Conservation (phyloP, 1,284 basidiomycete species). For the Ceratobasidium sp. region DNA sequence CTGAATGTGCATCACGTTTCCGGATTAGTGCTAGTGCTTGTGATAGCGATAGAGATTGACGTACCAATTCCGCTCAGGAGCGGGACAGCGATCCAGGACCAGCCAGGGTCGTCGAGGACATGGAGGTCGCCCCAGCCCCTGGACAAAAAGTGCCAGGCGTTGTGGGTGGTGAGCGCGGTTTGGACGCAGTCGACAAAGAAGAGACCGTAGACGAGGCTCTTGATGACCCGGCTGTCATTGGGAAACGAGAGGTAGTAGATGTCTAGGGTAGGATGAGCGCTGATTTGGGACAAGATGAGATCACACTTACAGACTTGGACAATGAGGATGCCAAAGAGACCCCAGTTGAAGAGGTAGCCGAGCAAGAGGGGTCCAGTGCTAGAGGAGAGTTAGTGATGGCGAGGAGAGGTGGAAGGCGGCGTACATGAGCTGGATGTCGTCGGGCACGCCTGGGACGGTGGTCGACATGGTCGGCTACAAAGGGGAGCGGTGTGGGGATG, state of each 20-base stretch:
- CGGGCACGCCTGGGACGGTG: conserved; percentile 38
- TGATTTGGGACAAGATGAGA: background rate
- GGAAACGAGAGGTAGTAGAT: conserved; percentile 43
- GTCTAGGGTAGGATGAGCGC: conserved; percentile 25
- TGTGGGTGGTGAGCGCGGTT: conserved; percentile 41
- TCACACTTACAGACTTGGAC: conserved; percentile 39
- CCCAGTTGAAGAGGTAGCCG: conserved; percentile 43
- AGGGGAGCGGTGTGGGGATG: conserved; percentile 10
- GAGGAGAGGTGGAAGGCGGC: background rate
- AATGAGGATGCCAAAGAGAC: conserved; percentile 42
- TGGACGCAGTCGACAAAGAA: conserved; percentile 42
- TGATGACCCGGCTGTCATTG: conserved; percentile 38
- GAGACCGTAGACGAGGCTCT: conserved; percentile 41
- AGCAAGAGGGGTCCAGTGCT: conserved; percentile 41
- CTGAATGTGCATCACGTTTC: background rate
- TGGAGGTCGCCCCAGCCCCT: conserved; percentile 41
- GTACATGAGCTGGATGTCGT: conserved; percentile 39
- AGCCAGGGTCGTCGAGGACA: conserved; percentile 41
- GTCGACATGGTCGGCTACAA: conserved; percentile 31
- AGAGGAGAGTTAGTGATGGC: background rate
- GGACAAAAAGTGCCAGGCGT: conserved; percentile 43
- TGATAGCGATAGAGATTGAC: too few relatives aligned
- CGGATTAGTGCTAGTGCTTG: too few relatives aligned
- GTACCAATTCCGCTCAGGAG: conserved; percentile 39
- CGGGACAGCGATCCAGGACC: conserved; percentile 44